A percentile compares a stretch with the other conserved stretches of the same genome.
These are phyloP conservation scores for Calycina marina DNA, from an alignment of 2,329 filamentous ascomycete genomes.

Conservation along the genomic window DNA sequence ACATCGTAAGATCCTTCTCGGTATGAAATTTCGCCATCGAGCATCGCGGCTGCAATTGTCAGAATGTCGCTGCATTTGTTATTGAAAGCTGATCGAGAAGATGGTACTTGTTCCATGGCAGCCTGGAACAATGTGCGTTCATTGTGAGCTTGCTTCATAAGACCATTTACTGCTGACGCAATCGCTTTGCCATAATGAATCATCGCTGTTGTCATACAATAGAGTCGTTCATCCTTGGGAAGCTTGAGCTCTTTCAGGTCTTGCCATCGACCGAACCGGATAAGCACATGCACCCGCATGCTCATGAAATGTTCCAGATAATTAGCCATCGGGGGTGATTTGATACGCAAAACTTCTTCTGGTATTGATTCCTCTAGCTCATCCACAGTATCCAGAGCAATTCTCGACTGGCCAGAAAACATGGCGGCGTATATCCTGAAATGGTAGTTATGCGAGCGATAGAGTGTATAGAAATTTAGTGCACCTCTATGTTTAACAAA, in stretches of 20 bases:
- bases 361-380: conserved; percentile 48
- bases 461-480: conserved; percentile 63
- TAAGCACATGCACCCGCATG: conserved; percentile 52
- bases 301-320: conserved; percentile 60
- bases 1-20: conserved; percentile 39
- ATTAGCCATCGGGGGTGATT: conserved; percentile 62
- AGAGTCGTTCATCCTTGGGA: conserved; percentile 44
- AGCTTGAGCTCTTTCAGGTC: conserved; percentile 43
- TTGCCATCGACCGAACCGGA: conserved; percentile 61
- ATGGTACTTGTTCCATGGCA: conserved; percentile 36
- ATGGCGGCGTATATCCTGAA: conserved; percentile 66
- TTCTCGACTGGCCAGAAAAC: conserved; percentile 51
- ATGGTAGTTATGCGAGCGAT: conserved; percentile 61
- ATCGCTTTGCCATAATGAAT: conserved; percentile 54
- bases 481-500: conserved; percentile 44
- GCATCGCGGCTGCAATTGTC: conserved; percentile 45
- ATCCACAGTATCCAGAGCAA: conserved; percentile 45
- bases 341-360: conserved; percentile 44
- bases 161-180: conserved; percentile 44
- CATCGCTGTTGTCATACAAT: conserved; percentile 56
- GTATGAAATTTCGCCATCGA: conserved; percentile 62
- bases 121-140: conserved; percentile 35
- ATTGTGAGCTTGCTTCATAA: conserved; percentile 37
- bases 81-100: conserved; percentile 51
- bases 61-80: conserved; percentile 52